Conservation (phyloP, 495 filamentous ascomycete species). For the Terfezia boudieri region DNA sequence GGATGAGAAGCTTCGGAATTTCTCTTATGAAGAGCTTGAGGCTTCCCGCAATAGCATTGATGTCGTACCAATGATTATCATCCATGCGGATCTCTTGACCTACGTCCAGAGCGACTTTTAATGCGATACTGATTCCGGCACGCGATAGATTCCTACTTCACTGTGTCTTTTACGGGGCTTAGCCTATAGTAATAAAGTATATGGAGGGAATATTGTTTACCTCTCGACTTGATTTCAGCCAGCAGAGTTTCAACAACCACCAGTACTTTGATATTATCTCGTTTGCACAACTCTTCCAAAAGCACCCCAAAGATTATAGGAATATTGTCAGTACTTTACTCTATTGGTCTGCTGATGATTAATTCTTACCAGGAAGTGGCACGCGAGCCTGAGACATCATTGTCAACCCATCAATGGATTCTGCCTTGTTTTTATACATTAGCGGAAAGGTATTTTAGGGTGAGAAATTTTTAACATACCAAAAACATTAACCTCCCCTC, state of each 20-base stretch:
- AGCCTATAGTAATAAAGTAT: not conserved
- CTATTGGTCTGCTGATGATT: not conserved
- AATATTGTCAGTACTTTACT: not conserved
- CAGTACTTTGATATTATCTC: constrained; percentile 20
- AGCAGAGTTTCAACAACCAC: constrained; percentile 16
- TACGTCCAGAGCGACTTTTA: constrained; percentile 17
- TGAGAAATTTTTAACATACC: too few species aligned
- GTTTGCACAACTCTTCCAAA: constrained; percentile 17
- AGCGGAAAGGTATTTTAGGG: too few species aligned
- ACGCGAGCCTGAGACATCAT: constrained; percentile 13
- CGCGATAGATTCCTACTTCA: constrained; percentile 19
- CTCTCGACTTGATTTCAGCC: constrained; percentile 18
- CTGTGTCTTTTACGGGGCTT: constrained; percentile 9
- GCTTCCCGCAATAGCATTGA: constrained; percentile 18
- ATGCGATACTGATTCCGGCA: constrained; percentile 18
- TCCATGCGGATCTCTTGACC: constrained; percentile 19
- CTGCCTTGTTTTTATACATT: too few species aligned
- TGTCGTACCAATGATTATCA: constrained; percentile 21
- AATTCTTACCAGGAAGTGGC: constrained; percentile 10
- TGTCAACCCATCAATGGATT: constrained; percentile 18
- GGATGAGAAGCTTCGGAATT: constrained; percentile 15
- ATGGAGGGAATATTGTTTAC: constrained; percentile 2
- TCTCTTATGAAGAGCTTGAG: constrained; percentile 21
- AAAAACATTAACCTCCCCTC: too few species aligned
- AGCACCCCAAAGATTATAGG: constrained; percentile 16